Evolutionary conservation across 345 rosid genomes (phyloP).

Genomic region (Eucalyptus polyanthemos): DNA sequence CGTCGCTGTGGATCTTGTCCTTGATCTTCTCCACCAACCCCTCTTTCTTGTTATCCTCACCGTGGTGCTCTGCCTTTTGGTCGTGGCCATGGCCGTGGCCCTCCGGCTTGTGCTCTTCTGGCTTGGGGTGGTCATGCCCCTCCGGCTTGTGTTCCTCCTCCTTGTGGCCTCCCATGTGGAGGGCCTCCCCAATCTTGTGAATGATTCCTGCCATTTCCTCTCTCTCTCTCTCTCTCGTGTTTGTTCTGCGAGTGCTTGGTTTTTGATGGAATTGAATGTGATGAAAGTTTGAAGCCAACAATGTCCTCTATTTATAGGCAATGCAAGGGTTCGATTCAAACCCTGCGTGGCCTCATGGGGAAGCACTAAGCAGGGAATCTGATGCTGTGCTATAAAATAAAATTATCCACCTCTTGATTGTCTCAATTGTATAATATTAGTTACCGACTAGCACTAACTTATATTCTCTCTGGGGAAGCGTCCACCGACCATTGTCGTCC

Average conservation of each 20-base stretch:
- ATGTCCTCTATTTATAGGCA: not conserved
- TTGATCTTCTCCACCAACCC: conserved; percentile 33
- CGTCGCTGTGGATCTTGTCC: conserved; percentile 34
- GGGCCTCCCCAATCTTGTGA: conserved; percentile 42
- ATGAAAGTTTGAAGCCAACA: not conserved
- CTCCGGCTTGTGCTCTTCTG: not conserved
- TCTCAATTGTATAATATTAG: not conserved
- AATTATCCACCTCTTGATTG: not conserved
- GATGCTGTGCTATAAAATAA: not conserved
- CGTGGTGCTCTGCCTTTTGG: not conserved
- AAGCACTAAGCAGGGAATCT: not conserved
- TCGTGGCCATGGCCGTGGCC: not conserved
- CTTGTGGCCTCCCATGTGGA: conserved; percentile 46
- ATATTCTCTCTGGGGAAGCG: not conserved
- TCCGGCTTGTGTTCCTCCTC: not conserved
- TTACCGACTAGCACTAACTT: not conserved
- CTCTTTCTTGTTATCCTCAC: conserved; percentile 15
- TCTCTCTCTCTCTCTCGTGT: not conserved
- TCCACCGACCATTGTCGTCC: not conserved
- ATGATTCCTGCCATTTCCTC: conserved; percentile 39
- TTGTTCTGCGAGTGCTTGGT: not conserved
- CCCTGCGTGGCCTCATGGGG: not conserved
- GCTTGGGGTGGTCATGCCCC: not conserved
- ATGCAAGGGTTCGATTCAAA: not conserved
- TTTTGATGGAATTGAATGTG: not conserved